A percentile compares a stretch with the other conserved stretches of the same genome.
Conservation (phyloP, 2,329 filamentous ascomycete species). For the Fusarium sp. region DNA sequence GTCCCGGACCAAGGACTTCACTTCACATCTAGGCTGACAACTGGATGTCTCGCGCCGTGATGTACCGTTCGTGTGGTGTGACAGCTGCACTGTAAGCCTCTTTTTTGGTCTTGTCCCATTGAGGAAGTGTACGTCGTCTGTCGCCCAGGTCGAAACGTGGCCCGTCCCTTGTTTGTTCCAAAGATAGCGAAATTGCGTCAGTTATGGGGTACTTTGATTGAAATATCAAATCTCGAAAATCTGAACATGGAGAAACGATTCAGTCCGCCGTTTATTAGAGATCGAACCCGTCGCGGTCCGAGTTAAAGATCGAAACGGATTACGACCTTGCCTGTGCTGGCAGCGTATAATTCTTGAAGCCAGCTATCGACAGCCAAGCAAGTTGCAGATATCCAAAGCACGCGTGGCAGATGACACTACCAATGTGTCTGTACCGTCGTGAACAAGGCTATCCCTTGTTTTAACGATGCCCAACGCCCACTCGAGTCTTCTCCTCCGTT, state of each 20-base stretch:
- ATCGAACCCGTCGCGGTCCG: conserved; percentile 35
- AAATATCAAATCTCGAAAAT: conserved; percentile 38
- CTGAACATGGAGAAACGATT: conserved; percentile 35
- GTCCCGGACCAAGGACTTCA: conserved; percentile 19
- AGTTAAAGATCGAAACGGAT: conserved; percentile 33
- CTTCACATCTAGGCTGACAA: conserved; percentile 26
- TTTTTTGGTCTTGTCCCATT: conserved; percentile 45
- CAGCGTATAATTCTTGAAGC: conserved; percentile 17
- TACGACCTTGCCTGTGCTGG: conserved; percentile 39
- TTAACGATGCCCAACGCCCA: conserved; percentile 47
- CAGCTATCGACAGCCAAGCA: conserved; percentile 27
- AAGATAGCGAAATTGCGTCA: conserved; percentile 41
- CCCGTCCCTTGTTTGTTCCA: conserved; percentile 37
- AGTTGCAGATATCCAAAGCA: conserved; percentile 35
- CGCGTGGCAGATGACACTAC: conserved; percentile 36
- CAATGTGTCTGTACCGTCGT: conserved; percentile 35
- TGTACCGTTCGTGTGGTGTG: conserved; percentile 43
- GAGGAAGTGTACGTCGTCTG: conserved; percentile 32
- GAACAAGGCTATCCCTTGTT: conserved; percentile 51
- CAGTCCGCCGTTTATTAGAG: conserved; percentile 48
- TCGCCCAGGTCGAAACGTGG: conserved; percentile 45
- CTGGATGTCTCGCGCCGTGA: conserved; percentile 22
- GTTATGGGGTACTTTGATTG: conserved; percentile 35
- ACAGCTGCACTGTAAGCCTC: conserved; percentile 42
- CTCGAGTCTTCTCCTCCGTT: conserved; percentile 31